Conservation (phyloP, 169 alveolate genomes). For the Eimeria falciformis region DNA sequence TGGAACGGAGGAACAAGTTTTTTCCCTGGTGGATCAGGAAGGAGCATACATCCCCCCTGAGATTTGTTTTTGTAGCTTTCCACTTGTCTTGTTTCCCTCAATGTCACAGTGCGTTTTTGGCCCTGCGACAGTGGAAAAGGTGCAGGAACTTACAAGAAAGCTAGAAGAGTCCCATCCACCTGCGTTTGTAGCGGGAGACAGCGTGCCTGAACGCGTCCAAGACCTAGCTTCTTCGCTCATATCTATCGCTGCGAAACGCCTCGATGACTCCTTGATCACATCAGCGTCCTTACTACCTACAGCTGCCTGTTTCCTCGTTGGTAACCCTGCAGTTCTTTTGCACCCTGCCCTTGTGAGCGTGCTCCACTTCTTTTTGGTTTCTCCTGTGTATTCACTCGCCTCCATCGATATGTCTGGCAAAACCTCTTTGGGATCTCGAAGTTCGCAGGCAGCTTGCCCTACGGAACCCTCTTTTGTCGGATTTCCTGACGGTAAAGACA, state of each 20-base stretch:
- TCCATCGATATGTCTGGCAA: background rate
- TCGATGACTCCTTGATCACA: background rate
- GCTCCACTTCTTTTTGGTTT: slow-evolving; percentile 28
- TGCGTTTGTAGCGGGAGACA: background rate
- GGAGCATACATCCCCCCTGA: background rate
- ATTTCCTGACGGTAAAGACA: background rate
- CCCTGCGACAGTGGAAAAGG: background rate
- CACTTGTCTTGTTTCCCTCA: slow-evolving; percentile 25
- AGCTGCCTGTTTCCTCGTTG: slow-evolving; percentile 39
- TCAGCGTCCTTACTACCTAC: slow-evolving; percentile 40
- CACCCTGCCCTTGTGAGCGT: slow-evolving; percentile 34
- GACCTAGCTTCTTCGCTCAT: background rate
- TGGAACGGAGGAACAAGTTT: background rate
- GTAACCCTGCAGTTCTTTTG: slow-evolving; percentile 19
- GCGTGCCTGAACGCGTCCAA: background rate
- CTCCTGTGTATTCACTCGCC: slow-evolving; percentile 6
- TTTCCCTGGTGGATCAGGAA: background rate
- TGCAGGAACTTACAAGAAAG: background rate
- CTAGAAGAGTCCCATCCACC: background rate
- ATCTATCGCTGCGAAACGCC: background rate
- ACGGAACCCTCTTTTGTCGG: no score
- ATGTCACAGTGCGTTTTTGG: background rate
- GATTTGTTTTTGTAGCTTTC: slow-evolving; percentile 35
- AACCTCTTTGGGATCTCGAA: background rate
- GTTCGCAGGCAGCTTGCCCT: background rate